Percentiles rank a stretch among this genome's conserved stretches.
phyloP scores from a whole-genome alignment of 768 basidiomycete genomes.

The Kwoniella sp. region DNA sequence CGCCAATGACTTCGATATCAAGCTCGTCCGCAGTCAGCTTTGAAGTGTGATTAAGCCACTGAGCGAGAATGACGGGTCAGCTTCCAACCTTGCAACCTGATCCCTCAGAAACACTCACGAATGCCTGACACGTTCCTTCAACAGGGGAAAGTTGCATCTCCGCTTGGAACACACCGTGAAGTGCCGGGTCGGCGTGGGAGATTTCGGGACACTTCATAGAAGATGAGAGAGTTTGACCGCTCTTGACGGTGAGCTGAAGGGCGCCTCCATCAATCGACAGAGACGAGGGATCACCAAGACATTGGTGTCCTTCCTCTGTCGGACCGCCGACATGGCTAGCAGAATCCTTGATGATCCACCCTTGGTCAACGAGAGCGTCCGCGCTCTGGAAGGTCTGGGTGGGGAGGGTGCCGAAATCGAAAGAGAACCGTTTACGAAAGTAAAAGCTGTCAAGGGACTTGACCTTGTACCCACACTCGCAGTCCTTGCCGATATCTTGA shows the following conservation, averaged over 20 bases:
- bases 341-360: slow-evolving; percentile 2
- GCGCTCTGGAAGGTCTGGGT: not conserved
- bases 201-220: slow-evolving; percentile 24
- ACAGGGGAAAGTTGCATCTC: slow-evolving; percentile 2
- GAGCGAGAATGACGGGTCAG: not conserved
- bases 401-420: slow-evolving; percentile 1
- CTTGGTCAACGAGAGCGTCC: not conserved
- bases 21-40: slow-evolving; percentile 10
- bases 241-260: slow-evolving; percentile 9
- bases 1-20: slow-evolving; percentile 13
- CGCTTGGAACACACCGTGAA: slow-evolving; percentile 21
- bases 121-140: slow-evolving; percentile 15
- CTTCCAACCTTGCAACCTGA: not conserved
- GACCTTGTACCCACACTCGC: slow-evolving; percentile 13
- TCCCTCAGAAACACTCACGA: slow-evolving; percentile 5
- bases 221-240: slow-evolving; percentile 8
- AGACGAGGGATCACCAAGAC: slow-evolving; percentile 8
- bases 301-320: not conserved
- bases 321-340: slow-evolving; percentile 7
- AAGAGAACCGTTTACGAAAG: not conserved
- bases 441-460: slow-evolving; percentile 1
- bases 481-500: not conserved
- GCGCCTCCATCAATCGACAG: slow-evolving; percentile 10
- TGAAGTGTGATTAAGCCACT: slow-evolving; percentile 21
- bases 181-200: slow-evolving; percentile 1